These are phyloP conservation scores for Geotrichum australiense DNA, from an alignment of 1,139 yeast species.

Conservation along the genomic window DNA sequence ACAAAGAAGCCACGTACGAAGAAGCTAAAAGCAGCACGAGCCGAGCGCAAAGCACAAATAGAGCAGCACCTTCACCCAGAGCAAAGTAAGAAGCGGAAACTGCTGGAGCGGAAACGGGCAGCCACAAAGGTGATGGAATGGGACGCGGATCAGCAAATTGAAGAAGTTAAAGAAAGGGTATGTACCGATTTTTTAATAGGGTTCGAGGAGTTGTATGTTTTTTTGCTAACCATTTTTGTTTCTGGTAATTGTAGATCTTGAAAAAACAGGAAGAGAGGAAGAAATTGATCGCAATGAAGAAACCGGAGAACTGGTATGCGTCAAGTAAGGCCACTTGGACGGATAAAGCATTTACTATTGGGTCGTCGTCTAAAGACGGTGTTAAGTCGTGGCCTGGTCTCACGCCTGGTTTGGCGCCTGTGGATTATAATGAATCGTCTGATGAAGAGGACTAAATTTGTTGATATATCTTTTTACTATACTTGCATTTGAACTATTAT, in stretches of 20 bases:
- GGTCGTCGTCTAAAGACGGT: constrained; percentile 25
- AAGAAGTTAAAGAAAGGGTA: constrained; percentile 20
- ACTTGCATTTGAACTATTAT: constrained; percentile 7
- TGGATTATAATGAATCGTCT: constrained; percentile 46
- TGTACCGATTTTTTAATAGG: background rate
- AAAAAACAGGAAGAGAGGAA: constrained; percentile 13
- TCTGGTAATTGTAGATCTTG: constrained; percentile 11
- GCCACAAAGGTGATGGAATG: constrained; percentile 21
- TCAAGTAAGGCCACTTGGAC: constrained; percentile 15
- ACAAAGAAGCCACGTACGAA: constrained; percentile 13
- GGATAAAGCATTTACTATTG: constrained; percentile 17
- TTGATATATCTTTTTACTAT: too few relatives aligned
- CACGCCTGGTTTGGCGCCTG: constrained; percentile 91
- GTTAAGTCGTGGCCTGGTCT: constrained; percentile 51
- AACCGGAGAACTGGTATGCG: constrained; percentile 15
- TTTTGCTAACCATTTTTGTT: background rate
- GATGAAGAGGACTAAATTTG: constrained; percentile 18
- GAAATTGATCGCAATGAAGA: constrained; percentile 10
- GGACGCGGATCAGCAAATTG: constrained; percentile 20
- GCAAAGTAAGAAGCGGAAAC: constrained; percentile 13
- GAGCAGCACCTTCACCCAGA: constrained; percentile 20
- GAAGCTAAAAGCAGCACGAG: constrained; percentile 11
- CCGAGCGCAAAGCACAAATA: constrained; percentile 12
- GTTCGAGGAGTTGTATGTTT: background rate
- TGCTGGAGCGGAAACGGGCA: constrained; percentile 17